phyloP scores from a whole-genome alignment of 2,329 filamentous ascomycete genomes.

The Pyrenophora tritici-repentis region DNA sequence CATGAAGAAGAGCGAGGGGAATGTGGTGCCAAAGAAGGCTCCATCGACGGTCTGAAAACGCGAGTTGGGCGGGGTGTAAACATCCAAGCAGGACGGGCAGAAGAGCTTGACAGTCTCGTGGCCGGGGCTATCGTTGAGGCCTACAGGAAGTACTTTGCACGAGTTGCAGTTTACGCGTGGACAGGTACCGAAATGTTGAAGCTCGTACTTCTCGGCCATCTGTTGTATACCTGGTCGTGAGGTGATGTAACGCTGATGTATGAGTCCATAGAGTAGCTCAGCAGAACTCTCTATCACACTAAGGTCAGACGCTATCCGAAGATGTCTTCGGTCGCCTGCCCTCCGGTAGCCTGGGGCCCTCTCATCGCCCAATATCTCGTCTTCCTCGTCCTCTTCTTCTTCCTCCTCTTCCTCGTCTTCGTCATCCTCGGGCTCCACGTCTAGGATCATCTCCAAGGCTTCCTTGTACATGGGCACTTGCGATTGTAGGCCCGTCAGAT shows the following conservation, averaged over 20 bases:
- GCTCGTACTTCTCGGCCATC: conserved; percentile 99
- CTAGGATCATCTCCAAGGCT: conserved; percentile 97
- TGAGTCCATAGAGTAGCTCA: conserved; percentile 97
- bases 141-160: conserved; percentile 88
- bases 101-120: conserved; percentile 98
- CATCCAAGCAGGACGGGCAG: conserved; percentile 93
- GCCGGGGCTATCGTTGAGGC: conserved; percentile 90
- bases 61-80: conserved; percentile 96
- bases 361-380: conserved; percentile 52
- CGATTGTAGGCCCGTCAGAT: conserved; percentile 90
- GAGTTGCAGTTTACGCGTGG: conserved; percentile 93
- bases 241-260: conserved; percentile 98
- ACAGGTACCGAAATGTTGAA: conserved; percentile 93
- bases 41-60: conserved; percentile 97
- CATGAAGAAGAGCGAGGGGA: conserved; percentile 95
- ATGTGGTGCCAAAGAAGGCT: conserved; percentile 97
- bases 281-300: conserved; percentile 96
- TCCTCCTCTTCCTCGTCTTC: conserved; percentile 78
- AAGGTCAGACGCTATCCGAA: conserved; percentile 87
- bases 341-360: conserved; percentile 63
- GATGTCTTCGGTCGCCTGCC: conserved; percentile 66
- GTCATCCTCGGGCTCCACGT: conserved; percentile 94
- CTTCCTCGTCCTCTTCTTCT: conserved; percentile 63
- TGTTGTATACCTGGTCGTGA: conserved; percentile 95
- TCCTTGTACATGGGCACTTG: conserved; percentile 99